phyloP scores from a whole-genome alignment of 106 monocot genomes.

The Acorus gramineus region DNA sequence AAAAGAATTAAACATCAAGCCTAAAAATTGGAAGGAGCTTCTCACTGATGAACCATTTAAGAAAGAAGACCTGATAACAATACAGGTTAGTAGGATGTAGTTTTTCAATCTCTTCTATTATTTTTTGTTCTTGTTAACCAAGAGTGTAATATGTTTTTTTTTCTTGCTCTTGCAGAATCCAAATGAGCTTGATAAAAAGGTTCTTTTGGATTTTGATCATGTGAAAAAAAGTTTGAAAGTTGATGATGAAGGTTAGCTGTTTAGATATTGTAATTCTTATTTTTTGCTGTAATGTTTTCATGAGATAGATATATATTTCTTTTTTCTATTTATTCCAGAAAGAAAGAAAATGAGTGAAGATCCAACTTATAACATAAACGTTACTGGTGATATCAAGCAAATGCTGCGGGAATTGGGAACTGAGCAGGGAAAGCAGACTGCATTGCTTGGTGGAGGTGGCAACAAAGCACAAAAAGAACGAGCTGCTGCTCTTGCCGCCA shows the following conservation, averaged over 20 bases:
- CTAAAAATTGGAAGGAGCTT: constrained; percentile 91
- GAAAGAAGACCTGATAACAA: constrained; percentile 84
- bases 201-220: constrained; percentile 89
- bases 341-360: constrained; percentile 75
- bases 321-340: constrained; percentile 27
- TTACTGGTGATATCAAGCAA: constrained; percentile 96
- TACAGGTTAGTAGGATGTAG: constrained; percentile 42
- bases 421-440: constrained; percentile 66
- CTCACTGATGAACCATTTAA: constrained; percentile 95
- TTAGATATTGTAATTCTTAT: background rate
- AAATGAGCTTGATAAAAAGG: constrained; percentile 83
- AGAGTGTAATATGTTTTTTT: constrained; percentile 1
- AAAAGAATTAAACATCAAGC: constrained; percentile 90
- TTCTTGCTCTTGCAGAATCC: constrained; percentile 56
- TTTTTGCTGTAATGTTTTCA: background rate
- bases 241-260: constrained; percentile 81
- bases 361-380: constrained; percentile 90
- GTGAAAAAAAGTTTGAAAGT: constrained; percentile 75
- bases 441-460: constrained; percentile 88
- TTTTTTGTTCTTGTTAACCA: background rate
- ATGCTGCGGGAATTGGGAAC: constrained; percentile 90
- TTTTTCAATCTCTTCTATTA: background rate
- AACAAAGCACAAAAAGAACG: constrained; percentile 93
- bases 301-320: background rate
- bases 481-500: constrained; percentile 80